These are phyloP conservation scores for Brassica balearica DNA, from an alignment of 441 rosid species.

Conservation along the genomic window DNA sequence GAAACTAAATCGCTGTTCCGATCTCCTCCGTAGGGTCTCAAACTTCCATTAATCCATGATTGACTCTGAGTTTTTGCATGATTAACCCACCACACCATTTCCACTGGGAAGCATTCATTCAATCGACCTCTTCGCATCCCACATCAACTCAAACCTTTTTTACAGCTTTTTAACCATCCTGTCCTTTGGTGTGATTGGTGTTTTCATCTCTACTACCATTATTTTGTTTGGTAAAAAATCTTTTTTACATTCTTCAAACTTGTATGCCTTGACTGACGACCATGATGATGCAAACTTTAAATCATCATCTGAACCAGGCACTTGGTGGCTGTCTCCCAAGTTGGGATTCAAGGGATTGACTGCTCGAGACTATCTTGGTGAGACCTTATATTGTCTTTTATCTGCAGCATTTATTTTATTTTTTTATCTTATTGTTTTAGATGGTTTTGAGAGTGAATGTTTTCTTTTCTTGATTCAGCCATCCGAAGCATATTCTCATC, in stretches of 20 bases:
- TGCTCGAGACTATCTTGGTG: constrained; percentile 73
- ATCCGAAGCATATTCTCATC: constrained; percentile 88
- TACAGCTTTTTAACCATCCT: constrained; percentile 74
- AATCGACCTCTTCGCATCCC: too few relatives aligned
- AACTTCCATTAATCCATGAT: too few relatives aligned
- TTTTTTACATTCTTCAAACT: not conserved
- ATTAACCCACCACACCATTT: too few relatives aligned
- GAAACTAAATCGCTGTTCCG: too few relatives aligned
- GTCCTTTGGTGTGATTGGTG: constrained; percentile 81
- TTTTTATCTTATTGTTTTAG: constrained; percentile 7
- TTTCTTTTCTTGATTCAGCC: constrained; percentile 54
- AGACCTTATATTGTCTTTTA: constrained; percentile 24
- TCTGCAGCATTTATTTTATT: not conserved
- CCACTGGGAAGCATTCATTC: too few relatives aligned
- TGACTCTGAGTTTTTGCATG: too few relatives aligned
- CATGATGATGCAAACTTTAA: not conserved
- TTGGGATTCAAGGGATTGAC: constrained; percentile 64
- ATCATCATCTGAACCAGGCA: constrained; percentile 55
- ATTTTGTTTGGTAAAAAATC: constrained; percentile 61
- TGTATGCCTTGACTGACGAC: not conserved
- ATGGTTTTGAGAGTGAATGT: constrained; percentile 18
- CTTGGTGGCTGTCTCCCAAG: constrained; percentile 78
- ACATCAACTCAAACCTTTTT: constrained; percentile 47
- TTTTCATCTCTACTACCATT: constrained; percentile 68
- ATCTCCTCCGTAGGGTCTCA: too few relatives aligned